phyloP scores from a whole-genome alignment of 2,329 filamentous ascomycete species.

The Hortaea werneckii region DNA sequence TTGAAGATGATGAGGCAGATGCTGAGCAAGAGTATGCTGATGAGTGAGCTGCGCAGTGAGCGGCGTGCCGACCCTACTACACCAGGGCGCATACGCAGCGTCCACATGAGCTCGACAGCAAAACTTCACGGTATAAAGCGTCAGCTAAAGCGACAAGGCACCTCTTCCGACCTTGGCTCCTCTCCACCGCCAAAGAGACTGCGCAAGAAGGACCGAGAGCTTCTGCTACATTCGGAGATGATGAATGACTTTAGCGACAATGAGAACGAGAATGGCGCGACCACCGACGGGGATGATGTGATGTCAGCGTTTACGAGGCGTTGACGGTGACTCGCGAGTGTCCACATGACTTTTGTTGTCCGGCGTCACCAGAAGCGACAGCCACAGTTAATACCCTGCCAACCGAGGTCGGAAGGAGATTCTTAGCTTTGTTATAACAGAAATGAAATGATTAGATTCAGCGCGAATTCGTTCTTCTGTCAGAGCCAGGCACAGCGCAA shows the following conservation, averaged over 20 bases:
- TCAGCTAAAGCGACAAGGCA: not conserved
- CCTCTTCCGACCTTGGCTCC: not conserved
- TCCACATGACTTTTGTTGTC: too few relatives aligned
- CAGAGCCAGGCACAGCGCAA: too few relatives aligned
- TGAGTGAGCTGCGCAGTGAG: conserved; percentile 9
- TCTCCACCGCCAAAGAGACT: conserved; percentile 1
- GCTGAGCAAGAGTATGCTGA: conserved; percentile 25
- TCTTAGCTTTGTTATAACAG: too few relatives aligned
- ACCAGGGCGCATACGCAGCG: too few relatives aligned
- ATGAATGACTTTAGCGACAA: conserved; percentile 3
- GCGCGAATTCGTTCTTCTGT: too few relatives aligned
- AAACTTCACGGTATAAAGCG: too few relatives aligned
- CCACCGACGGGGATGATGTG: not conserved
- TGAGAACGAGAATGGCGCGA: not conserved
- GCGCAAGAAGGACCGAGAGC: conserved; percentile 1
- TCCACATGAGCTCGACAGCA: too few relatives aligned
- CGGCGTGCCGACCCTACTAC: not conserved
- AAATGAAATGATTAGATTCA: too few relatives aligned
- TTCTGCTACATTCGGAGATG: conserved; percentile 1
- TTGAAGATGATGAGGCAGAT: conserved; percentile 26
- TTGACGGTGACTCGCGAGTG: too few relatives aligned
- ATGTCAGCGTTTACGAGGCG: not conserved
- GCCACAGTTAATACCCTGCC: too few relatives aligned
- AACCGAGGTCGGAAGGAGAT: too few relatives aligned
- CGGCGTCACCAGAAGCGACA: too few relatives aligned